Percentiles rank a stretch among this genome's conserved stretches.
Evolutionary conservation across 768 basidiomycete genomes (phyloP).

Genomic region (Rossbeevera mucosa): DNA sequence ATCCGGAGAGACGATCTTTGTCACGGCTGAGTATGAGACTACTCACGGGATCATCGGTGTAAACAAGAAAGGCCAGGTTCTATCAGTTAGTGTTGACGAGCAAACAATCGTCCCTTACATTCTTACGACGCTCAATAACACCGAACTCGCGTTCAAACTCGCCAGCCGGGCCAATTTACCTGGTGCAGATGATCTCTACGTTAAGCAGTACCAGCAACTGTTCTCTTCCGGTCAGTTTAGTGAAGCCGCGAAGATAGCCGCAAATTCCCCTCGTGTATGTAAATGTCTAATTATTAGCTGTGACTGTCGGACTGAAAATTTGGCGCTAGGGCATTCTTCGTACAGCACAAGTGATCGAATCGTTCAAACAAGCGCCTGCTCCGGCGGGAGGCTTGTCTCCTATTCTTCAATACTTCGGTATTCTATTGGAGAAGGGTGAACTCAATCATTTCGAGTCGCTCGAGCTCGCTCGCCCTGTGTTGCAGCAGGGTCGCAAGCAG

Average conservation of each 20-base stretch:
- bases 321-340: slow-evolving; percentile 78
- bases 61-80: slow-evolving; percentile 98
- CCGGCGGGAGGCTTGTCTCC: slow-evolving; percentile 88
- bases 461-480: slow-evolving; percentile 92
- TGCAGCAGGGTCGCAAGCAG: slow-evolving; percentile 95
- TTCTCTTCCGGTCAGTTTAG: slow-evolving; percentile 85
- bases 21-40: slow-evolving; percentile 93
- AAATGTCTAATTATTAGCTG: background rate
- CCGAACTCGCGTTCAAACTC: slow-evolving; percentile 96
- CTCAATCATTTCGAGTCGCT: slow-evolving; percentile 94
- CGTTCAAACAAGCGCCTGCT: slow-evolving; percentile 94
- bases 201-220: slow-evolving; percentile 88
- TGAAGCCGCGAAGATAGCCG: slow-evolving; percentile 96
- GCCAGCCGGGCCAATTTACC: slow-evolving; percentile 95
- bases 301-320: slow-evolving; percentile 2
- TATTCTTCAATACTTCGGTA: slow-evolving; percentile 97
- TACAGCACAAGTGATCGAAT: slow-evolving; percentile 91
- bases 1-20: slow-evolving; percentile 98
- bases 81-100: slow-evolving; percentile 96
- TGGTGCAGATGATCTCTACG: slow-evolving; percentile 94
- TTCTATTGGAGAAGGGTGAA: slow-evolving; percentile 96
- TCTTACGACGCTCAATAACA: slow-evolving; percentile 89
- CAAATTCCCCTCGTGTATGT: slow-evolving; percentile 87
- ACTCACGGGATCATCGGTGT: slow-evolving; percentile 96
- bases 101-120: slow-evolving; percentile 95